phyloP scores from a whole-genome alignment of 2,329 filamentous ascomycete species.

The Grosmannia serpens region DNA sequence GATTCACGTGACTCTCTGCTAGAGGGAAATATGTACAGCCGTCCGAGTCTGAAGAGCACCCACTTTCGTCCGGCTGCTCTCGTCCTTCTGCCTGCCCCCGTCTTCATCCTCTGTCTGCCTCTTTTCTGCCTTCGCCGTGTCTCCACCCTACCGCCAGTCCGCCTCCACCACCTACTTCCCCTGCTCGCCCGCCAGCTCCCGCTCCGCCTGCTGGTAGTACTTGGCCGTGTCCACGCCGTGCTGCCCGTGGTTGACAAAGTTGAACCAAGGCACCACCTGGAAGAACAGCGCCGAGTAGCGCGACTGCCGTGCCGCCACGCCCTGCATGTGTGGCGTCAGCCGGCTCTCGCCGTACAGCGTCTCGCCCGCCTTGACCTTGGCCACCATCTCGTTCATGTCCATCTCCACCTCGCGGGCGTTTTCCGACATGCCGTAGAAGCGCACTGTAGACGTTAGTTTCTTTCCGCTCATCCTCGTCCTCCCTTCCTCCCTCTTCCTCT shows the following conservation, averaged over 20 bases:
- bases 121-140: neutral
- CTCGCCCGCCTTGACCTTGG: constrained; percentile 86
- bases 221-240: constrained; percentile 97
- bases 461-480: neutral
- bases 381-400: constrained; percentile 98
- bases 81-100: no score
- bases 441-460: constrained; percentile 44
- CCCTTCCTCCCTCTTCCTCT: neutral
- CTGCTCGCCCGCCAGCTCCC: constrained; percentile 74
- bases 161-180: neutral
- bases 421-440: constrained; percentile 92
- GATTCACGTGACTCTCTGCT: no score
- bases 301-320: constrained; percentile 83
- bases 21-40: no score
- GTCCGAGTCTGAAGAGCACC: no score
- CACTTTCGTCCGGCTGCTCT: no score
- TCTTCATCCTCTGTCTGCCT: neutral
- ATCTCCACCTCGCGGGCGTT: constrained; percentile 85
- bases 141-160: no score
- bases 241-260: constrained; percentile 92
- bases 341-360: constrained; percentile 74
- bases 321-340: constrained; percentile 82
- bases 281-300: constrained; percentile 78
- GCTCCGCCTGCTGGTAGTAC: constrained; percentile 92
- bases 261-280: constrained; percentile 88